Evolutionary conservation across 192 early-diverging fungal genomes (phyloP).

Genomic region (Anaeromyces robustus): DNA sequence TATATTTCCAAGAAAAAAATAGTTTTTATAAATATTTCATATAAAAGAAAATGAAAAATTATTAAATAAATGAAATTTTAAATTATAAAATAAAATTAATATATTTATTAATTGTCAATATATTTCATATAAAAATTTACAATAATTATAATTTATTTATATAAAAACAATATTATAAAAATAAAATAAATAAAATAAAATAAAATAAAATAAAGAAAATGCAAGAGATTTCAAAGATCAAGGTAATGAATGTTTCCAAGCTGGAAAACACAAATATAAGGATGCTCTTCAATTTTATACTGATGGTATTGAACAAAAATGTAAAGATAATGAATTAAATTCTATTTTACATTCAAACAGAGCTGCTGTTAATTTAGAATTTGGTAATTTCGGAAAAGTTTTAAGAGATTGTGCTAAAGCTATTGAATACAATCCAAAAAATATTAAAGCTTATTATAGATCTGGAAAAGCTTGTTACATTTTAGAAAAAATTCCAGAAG

Average conservation of each 20-base stretch:
- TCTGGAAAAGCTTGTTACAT: conserved; percentile 64
- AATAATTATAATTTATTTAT: no score
- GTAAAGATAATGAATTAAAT: conserved; percentile 54
- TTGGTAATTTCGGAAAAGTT: conserved; percentile 66
- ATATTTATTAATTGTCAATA: no score
- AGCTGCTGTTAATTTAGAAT: conserved; percentile 80
- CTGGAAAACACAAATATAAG: conserved; percentile 39
- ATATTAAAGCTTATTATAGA: conserved; percentile 86
- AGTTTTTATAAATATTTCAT: not conserved
- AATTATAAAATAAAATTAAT: not conserved
- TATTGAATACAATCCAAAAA: conserved; percentile 56
- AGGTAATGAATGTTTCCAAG: conserved; percentile 83
- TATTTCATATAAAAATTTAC: no score
- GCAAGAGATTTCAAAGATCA: conserved; percentile 89
- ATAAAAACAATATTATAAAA: no score
- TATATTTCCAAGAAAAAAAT: not conserved
- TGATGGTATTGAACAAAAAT: conserved; percentile 55
- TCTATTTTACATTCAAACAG: conserved; percentile 71
- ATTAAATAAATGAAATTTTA: not conserved
- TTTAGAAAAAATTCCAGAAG: conserved; percentile 71
- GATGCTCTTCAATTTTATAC: conserved; percentile 79
- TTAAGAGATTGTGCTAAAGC: conserved; percentile 79
- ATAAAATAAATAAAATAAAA: no score
- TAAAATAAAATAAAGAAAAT: conserved; percentile 53
- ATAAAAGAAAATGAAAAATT: no score